Evolutionary conservation across 331 rosid species (phyloP).

Genomic region (Rhamnella rubrinervis): DNA sequence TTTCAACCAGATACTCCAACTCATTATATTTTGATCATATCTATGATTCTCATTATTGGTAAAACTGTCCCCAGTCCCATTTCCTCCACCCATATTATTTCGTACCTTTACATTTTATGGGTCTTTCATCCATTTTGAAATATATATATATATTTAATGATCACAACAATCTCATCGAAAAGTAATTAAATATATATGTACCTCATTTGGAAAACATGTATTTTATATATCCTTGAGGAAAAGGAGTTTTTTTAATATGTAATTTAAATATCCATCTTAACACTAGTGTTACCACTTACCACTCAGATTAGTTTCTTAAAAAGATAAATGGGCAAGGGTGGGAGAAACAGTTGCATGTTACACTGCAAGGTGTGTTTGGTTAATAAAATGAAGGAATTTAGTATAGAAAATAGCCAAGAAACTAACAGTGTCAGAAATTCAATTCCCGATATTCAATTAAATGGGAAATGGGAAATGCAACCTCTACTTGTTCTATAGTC

Average conservation of each 20-base stretch:
- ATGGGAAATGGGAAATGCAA: slow-evolving; percentile 28
- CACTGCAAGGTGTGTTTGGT: not conserved
- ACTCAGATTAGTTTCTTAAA: too few relatives aligned
- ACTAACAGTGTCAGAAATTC: slow-evolving; percentile 42
- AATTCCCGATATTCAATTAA: slow-evolving; percentile 66
- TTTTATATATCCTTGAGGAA: too few relatives aligned
- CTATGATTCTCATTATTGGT: slow-evolving; percentile 72
- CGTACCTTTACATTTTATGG: slow-evolving; percentile 35
- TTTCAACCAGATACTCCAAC: slow-evolving; percentile 64
- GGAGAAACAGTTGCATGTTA: too few relatives aligned
- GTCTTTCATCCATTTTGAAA: slow-evolving; percentile 31
- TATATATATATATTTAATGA: slow-evolving; percentile 17
- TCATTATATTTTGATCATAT: slow-evolving; percentile 79
- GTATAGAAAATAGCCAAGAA: slow-evolving; percentile 12
- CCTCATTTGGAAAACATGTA: too few relatives aligned
- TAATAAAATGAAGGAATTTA: not conserved
- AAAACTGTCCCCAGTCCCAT: slow-evolving; percentile 39
- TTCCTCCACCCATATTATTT: slow-evolving; percentile 49
- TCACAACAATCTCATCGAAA: not conserved
- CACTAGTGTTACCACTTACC: too few relatives aligned
- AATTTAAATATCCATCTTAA: too few relatives aligned
- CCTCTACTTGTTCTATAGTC: not conserved
- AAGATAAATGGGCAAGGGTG: too few relatives aligned
- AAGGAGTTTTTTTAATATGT: too few relatives aligned
- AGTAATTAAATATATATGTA: too few relatives aligned